Evolutionary conservation across 176 grass and related monocot species (phyloP).

Genomic region (Saccharum spontaneum): DNA sequence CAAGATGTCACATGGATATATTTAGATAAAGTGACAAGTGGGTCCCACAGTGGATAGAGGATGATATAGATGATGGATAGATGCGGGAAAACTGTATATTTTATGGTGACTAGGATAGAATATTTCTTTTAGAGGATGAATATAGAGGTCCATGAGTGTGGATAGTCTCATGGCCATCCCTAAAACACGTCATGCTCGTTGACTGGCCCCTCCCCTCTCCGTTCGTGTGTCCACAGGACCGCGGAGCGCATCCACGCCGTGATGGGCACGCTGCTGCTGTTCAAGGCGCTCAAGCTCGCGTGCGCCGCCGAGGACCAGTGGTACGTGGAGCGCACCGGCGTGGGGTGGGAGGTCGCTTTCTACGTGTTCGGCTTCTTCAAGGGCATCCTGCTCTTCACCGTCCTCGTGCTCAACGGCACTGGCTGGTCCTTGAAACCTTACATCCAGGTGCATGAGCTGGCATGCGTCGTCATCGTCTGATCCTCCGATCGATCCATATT

Average conservation of each 20-base stretch:
- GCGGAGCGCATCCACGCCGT: conserved; percentile 49
- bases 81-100: no score
- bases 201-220: conserved; percentile 19
- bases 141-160: no score
- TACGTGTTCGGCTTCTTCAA: no score
- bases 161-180: conserved; percentile 47
- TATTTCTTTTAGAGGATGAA: no score
- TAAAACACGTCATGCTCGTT: conserved; percentile 41
- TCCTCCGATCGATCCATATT: neutral
- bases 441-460: conserved; percentile 32
- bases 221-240: conserved; percentile 6
- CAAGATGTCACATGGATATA: no score
- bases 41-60: no score
- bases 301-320: conserved; percentile 68
- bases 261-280: conserved; percentile 64
- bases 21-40: no score
- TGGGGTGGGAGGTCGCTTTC: conserved; percentile 70
- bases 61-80: no score
- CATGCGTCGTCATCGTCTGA: no score
- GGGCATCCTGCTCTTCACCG: conserved; percentile 63
- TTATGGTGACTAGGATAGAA: no score
- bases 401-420: conserved; percentile 72
- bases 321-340: conserved; percentile 58
- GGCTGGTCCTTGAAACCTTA: conserved; percentile 78
- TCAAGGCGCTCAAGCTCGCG: conserved; percentile 68